Evolutionary conservation across 495 filamentous ascomycete species (phyloP), one percentile per base, ranked within the genome.

Genomic region (Bryoglossum gracile): DNA sequence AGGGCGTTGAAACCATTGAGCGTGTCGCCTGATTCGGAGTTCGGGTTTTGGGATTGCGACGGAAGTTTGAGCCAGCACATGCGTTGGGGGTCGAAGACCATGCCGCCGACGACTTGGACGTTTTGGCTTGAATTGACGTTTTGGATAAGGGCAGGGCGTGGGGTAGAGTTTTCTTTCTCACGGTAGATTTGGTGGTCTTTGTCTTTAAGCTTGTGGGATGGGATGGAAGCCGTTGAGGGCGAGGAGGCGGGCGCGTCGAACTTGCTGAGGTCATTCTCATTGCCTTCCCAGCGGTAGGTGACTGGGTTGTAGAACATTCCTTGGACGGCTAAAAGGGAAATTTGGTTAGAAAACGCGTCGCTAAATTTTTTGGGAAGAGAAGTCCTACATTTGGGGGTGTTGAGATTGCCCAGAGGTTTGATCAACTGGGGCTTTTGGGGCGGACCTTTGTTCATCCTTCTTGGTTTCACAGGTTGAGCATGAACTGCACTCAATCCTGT

Each of bases 71-170:
- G 74, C 90, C 90, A 96, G 63, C 86, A 87, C 90, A 96, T 98
- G 44, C 84, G 86, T 44, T 83, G 81, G 5, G 94, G 94, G 65
- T 98, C 92, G 64, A 97, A 98, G 19, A 98, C 82, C 92, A 98
- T 98, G 55, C 85, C 87, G 18, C 88, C 84, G 48, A 94, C 87
- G 22, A 94, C 83, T 67, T 95, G 91, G 10, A 95, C 85, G 50
- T 86, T 89, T 54, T 80, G 76, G 44, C 73, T 72, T 3, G 80
- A 68, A 42, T 83, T 80, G 53, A 92, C 82, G 59, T 95, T 92
- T 46, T 87, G 86, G 60, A 98, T 98, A 10, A 98, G 77, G n/a
- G 89, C 89, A 0, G 91, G 92, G 1, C 88, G 83, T 8, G 87
- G 78, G 24, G 86, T 86, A 8, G 76, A 66, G 18, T 60, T 71